Conservation (phyloP, 179 eudicot genomes). For the Beta corolliflora region DNA sequence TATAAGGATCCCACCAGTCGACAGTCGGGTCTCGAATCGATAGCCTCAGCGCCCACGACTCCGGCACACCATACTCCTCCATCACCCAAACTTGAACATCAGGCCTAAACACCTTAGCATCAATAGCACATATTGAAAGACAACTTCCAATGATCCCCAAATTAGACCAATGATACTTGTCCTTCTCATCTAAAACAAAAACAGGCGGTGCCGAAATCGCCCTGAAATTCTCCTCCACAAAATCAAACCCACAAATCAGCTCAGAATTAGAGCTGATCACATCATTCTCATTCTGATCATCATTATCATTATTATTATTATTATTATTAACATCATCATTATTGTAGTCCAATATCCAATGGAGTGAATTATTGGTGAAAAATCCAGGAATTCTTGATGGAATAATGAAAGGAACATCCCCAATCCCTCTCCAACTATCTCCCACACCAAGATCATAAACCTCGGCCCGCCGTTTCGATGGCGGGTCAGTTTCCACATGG, state of each 20-base stretch:
- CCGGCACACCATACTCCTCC: slow-evolving; percentile 48
- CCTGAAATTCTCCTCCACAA: slow-evolving; percentile 38
- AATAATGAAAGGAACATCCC: slow-evolving; percentile 31
- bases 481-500: slow-evolving; percentile 19
- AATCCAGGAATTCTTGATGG: slow-evolving; percentile 36
- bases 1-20: slow-evolving; percentile 37
- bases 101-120: slow-evolving; percentile 35
- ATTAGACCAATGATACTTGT: slow-evolving; percentile 36
- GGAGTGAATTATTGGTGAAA: slow-evolving; percentile 35
- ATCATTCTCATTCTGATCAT: background rate
- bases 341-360: slow-evolving; percentile 41
- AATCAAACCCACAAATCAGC: slow-evolving; percentile 50
- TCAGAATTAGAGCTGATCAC: background rate
- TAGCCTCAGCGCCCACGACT: slow-evolving; percentile 40
- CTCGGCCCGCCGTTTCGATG: slow-evolving; percentile 18
- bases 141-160: slow-evolving; percentile 33
- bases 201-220: slow-evolving; percentile 31
- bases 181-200: background rate
- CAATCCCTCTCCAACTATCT: slow-evolving; percentile 38
- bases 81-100: slow-evolving; percentile 55
- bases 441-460: slow-evolving; percentile 42
- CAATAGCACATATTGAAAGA: slow-evolving; percentile 43
- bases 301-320: background rate
- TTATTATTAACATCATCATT: background rate
- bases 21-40: slow-evolving; percentile 38